Conservation (phyloP, 2,329 filamentous ascomycete species). For the Sporothrix brunneoviolacea region DNA sequence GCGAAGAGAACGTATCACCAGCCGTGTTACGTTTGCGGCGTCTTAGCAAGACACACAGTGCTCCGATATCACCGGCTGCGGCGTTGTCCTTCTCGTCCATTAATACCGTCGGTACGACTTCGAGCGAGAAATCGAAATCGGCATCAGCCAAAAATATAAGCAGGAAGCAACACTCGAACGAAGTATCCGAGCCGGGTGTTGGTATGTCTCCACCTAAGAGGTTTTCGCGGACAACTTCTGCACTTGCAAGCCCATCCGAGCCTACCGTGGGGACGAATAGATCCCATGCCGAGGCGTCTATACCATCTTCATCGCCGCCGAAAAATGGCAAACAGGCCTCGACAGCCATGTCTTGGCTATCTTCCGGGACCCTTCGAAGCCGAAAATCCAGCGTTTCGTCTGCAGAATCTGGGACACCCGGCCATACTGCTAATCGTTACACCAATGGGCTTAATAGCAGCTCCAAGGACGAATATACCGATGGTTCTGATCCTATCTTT, state of each 20-base stretch:
- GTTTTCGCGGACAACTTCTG: slow-evolving; percentile 49
- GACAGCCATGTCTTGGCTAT: slow-evolving; percentile 60
- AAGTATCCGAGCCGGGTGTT: not conserved
- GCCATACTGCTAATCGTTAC: not conserved
- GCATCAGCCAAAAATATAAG: not conserved
- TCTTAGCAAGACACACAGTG: slow-evolving; percentile 50
- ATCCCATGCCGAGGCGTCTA: slow-evolving; percentile 58
- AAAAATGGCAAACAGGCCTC: slow-evolving; percentile 51
- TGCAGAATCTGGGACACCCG: not conserved
- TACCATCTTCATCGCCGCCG: slow-evolving; percentile 47
- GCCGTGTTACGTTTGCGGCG: slow-evolving; percentile 33
- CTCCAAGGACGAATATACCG: not conserved
- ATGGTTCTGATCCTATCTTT: not conserved
- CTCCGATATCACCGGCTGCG: slow-evolving; percentile 29
- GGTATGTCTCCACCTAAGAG: slow-evolving; percentile 36
- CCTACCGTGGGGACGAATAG: slow-evolving; percentile 62
- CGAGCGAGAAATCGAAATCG: not conserved
- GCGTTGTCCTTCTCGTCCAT: slow-evolving; percentile 39
- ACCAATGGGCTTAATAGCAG: not conserved
- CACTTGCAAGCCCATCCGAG: slow-evolving; percentile 55
- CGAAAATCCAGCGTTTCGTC: slow-evolving; percentile 31
- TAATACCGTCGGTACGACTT: slow-evolving; percentile 19
- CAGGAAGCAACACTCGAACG: slow-evolving; percentile 38
- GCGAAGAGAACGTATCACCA: slow-evolving; percentile 27
- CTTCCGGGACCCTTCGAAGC: slow-evolving; percentile 45